Percentiles rank a stretch among this genome's conserved stretches.
Conservation (phyloP, 768 basidiomycete genomes). For the Kwoniella shandongensis region DNA sequence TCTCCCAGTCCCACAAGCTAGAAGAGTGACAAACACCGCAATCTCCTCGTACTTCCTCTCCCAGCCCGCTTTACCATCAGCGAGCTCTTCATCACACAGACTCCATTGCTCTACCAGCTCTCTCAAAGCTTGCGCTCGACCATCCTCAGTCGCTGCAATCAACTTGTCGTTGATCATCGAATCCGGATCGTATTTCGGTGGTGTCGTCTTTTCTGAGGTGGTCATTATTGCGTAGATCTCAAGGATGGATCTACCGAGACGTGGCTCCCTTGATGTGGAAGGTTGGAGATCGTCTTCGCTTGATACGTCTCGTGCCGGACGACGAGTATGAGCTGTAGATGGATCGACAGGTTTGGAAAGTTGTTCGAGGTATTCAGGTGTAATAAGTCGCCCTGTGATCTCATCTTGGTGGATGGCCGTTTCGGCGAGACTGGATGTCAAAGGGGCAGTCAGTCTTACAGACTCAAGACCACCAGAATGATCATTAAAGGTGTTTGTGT, state of each 20-base stretch:
- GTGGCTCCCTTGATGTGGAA: slow-evolving; percentile 13
- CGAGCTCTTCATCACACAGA: slow-evolving; percentile 26
- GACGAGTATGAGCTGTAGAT: slow-evolving; percentile 4
- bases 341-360: slow-evolving; percentile 9
- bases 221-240: slow-evolving; percentile 34
- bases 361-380: slow-evolving; percentile 19
- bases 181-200: slow-evolving; percentile 28
- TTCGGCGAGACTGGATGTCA: slow-evolving; percentile 37
- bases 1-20: slow-evolving; percentile 31
- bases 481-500: background rate
- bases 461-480: background rate
- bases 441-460: background rate
- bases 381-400: slow-evolving; percentile 12
- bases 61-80: slow-evolving; percentile 26
- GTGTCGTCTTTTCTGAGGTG: slow-evolving; percentile 4
- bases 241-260: slow-evolving; percentile 17
- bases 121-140: slow-evolving; percentile 19
- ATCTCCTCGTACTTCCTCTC: slow-evolving; percentile 34
- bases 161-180: slow-evolving; percentile 30
- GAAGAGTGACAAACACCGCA: slow-evolving; percentile 31
- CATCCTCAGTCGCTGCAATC: slow-evolving; percentile 11
- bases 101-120: slow-evolving; percentile 29
- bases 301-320: slow-evolving; percentile 7
- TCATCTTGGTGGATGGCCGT: slow-evolving; percentile 33
- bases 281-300: slow-evolving; percentile 5